Conservation (phyloP, 352 stramenopile species). For the Aphanomyces stellatus region DNA sequence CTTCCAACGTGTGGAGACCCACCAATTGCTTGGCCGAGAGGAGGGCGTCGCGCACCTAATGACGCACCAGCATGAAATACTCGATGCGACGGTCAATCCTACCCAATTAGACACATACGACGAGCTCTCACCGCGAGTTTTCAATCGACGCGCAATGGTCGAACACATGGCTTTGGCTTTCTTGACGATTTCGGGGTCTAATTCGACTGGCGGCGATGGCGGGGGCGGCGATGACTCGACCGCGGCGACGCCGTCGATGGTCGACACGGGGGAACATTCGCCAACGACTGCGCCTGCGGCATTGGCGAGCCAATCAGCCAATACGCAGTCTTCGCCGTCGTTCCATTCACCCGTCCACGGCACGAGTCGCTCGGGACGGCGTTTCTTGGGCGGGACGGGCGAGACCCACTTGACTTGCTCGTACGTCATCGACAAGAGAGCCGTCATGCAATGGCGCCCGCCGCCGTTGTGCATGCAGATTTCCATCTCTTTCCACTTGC, state of each 20-base stretch:
- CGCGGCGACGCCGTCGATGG: neutral
- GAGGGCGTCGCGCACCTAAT: neutral
- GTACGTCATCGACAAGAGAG: neutral
- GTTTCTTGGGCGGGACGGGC: neutral
- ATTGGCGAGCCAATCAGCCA: neutral
- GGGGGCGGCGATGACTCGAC: neutral
- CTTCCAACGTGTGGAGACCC: neutral
- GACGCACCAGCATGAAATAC: no score
- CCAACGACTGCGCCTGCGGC: neutral
- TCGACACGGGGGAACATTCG: neutral
- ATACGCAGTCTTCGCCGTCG: conserved; percentile 12
- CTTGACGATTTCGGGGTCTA: conserved; percentile 2
- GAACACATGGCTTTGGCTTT: conserved; percentile 14
- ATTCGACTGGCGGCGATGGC: neutral
- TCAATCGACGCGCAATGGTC: neutral
- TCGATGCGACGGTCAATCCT: no score
- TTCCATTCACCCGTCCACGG: conserved; percentile 4
- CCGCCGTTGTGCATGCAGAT: conserved; percentile 6
- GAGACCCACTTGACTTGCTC: neutral
- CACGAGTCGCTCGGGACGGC: no score
- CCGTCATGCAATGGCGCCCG: neutral
- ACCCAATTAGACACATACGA: conserved; percentile 6
- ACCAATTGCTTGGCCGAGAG: neutral
- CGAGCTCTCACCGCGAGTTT: neutral
- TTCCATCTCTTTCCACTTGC: neutral